Conservation (phyloP, 305 asterid genomes). For the Fraxinus nigra region DNA sequence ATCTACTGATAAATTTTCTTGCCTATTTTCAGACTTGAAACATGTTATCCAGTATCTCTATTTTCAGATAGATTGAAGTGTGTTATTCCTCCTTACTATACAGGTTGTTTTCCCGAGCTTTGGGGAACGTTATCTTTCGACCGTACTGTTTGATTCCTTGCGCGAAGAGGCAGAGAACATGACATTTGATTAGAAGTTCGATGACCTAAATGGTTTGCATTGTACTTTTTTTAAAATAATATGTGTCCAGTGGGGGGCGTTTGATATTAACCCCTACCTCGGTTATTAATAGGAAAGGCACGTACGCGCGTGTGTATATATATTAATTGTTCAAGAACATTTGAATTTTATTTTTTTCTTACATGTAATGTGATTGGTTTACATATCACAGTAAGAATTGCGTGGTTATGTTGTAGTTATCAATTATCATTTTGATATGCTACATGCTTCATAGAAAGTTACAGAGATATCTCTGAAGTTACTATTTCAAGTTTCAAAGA, state of each 20-base stretch:
- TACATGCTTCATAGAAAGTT: background rate
- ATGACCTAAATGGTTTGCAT: background rate
- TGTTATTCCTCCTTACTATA: background rate
- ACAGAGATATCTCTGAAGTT: background rate
- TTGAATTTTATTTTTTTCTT: background rate
- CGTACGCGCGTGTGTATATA: too few species aligned
- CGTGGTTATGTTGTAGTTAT: background rate
- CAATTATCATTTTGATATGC: too few species aligned
- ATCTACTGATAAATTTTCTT: background rate
- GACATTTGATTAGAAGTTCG: conserved; percentile 20
- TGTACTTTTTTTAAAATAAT: too few species aligned
- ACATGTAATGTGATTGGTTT: background rate
- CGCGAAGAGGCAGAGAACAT: conserved; percentile 29
- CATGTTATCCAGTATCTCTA: background rate
- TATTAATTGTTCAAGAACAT: background rate
- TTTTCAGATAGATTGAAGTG: background rate
- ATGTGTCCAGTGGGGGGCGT: background rate
- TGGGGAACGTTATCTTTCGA: conserved; percentile 47
- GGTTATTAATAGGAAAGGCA: background rate
- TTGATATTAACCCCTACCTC: background rate
- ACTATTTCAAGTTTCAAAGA: background rate
- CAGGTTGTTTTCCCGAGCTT: conserved; percentile 35
- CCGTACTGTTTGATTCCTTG: conserved; percentile 33
- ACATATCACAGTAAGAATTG: background rate
- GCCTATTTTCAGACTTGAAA: background rate